These are phyloP conservation scores for Fusarium keratoplasticum DNA, from an alignment of 2,329 filamentous ascomycete species.

Conservation along the genomic window DNA sequence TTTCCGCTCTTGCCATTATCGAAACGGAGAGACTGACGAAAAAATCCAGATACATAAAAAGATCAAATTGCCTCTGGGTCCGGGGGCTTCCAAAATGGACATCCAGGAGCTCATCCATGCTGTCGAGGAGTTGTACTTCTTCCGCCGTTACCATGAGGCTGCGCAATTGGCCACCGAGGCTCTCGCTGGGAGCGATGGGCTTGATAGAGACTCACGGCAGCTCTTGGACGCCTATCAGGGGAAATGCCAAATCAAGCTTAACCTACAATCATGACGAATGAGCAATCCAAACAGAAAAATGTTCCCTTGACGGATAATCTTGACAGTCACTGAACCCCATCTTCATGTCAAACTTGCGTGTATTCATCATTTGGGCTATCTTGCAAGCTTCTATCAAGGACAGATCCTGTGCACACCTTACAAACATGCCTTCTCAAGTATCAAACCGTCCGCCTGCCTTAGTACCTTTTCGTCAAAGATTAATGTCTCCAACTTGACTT, in stretches of 20 bases:
- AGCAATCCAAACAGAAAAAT: background rate
- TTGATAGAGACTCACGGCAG: slow-evolving; percentile 58
- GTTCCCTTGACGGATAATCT: background rate
- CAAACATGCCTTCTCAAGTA: slow-evolving; percentile 12
- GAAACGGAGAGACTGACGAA: background rate
- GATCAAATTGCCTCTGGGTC: slow-evolving; percentile 55
- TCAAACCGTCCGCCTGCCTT: background rate
- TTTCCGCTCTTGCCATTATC: background rate
- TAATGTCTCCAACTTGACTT: slow-evolving; percentile 8
- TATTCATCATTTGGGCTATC: background rate
- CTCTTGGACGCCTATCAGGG: slow-evolving; percentile 56
- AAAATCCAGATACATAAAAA: slow-evolving; percentile 56
- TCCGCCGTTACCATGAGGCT: slow-evolving; percentile 59
- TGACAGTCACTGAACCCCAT: background rate
- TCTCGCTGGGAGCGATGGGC: slow-evolving; percentile 46
- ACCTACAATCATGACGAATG: slow-evolving; percentile 4
- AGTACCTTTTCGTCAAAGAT: background rate
- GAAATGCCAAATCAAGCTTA: slow-evolving; percentile 53
- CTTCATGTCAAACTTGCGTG: background rate
- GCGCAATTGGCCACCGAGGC: slow-evolving; percentile 54
- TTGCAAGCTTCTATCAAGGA: background rate
- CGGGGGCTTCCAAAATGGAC: slow-evolving; percentile 57
- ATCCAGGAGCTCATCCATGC: slow-evolving; percentile 65
- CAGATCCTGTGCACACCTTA: slow-evolving; percentile 12
- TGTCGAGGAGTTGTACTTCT: slow-evolving; percentile 69